Base-by-base conservation (phyloP, 2,329 filamentous ascomycete genomes). In the Verticillium albo-atrum region DNA sequence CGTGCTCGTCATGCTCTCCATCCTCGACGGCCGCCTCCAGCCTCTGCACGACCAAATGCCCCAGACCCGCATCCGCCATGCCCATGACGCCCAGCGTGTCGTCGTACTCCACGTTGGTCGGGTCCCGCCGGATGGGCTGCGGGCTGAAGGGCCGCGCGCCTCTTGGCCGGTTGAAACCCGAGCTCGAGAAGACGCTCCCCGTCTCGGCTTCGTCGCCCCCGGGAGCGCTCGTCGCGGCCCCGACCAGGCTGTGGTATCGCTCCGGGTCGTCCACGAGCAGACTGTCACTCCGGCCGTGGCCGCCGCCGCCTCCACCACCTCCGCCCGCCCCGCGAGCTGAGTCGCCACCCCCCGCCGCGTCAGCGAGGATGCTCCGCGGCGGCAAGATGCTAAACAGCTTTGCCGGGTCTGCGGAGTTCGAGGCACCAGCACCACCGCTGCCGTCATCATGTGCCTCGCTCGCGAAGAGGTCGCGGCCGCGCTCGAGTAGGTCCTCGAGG, bases 361-460 rank as follows among this genome's bases (percentile, higher is more conserved):
- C 83, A 47, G 82, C 81, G 5, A 88, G 79, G 65, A 88, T 88
- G 67, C 83, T 86, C 71, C 83, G 85, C 14, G 84, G 82, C 42
- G 85, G 84, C 54, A 88, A 72, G 64, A 88, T 87, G 67, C 83
- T 86, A 71, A 88, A 89, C 65, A 89, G 76, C 73, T 84, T 86
- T 17, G 68, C 67, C 58, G 67, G 67, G 61, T 67, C 73, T 62
- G 68, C 67, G 57, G 67, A 67, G 60, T 66, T 72, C 65, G 70
- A 70, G 20, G 58, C 74, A 73, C 15, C 67, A 70, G 3, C 63
- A 12, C 64, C 59, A 58, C 70, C 66, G 1, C 65, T 62, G 26
- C 70, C 67, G 65, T 71, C 75, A 17, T 78, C 76, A 9, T 51
- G 37, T 4, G 42, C 27, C 27, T 57, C 55, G 3, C 68, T 75